Base-by-base conservation (phyloP, 495 filamentous ascomycete genomes). In the Aspergillus sclerotioniger region DNA sequence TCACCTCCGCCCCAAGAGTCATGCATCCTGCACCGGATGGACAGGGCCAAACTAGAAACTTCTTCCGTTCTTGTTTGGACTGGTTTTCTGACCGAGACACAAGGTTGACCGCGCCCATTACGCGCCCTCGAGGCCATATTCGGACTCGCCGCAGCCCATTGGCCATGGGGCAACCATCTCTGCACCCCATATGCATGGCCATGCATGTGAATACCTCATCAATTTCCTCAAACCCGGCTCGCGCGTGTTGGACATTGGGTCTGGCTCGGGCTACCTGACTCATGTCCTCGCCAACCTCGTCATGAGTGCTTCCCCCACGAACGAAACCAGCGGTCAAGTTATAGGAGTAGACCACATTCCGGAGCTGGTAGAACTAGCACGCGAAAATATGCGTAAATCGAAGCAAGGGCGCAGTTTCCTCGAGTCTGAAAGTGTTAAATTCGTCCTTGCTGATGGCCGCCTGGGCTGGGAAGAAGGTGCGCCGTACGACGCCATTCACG, bases 101-200 rank as follows among this genome's bases (percentile, higher is more conserved):
- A 60, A 93, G 89, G 93, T 98, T 68, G 94, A 98, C 71, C 84
- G 94, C 51, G 92, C 85, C 3, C 84, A 97, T 73, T 98, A 92
- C 78, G 74, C 77, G 28, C 81, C 80, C 5, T 82, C 85, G 17
- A 81, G 83, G 47, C 83, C 94, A 1, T 98, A 98, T 76, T 83
- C 90, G 52, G 94, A 98, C 80, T 90, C 86, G 21, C 94, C 94
- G 8, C 93, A 98, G 71, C 67, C 83, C 55, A 98, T 98, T 73
- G 93, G 95, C 52, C 84, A 90, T 71, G 62, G 70, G 15, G 94
- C 94, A 52, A 98, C 95, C 52, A 98, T 98, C 63, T 92, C 88
- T 29, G 94, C 94, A 19, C 94, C 94, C 16, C 94, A 98, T 80
- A 98, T 98, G 90, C 94, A 98, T 75, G 93, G 90, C 67, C 80